Base-by-base conservation (phyloP, 768 basidiomycete species). In the Kwoniella europaea region DNA sequence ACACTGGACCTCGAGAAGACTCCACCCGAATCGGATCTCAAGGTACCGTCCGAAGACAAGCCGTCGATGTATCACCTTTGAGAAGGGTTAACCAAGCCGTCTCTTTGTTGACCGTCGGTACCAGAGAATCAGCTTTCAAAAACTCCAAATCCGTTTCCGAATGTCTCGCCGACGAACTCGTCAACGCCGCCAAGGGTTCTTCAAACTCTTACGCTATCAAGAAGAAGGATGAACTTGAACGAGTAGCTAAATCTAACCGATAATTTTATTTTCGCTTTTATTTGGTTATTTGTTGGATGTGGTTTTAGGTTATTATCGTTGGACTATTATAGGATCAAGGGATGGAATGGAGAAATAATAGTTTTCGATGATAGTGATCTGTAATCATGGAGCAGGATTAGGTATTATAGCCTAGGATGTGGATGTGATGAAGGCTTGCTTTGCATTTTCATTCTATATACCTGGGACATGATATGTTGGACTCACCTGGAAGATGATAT, bases 141-240 rank as follows among this genome's bases (percentile, higher is more conserved):
- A 99, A 99, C 87, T 93, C 98, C 81, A 99, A 99, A 86, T 97
- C 94, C 71, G 91, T 99, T 79, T 94, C 97, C 71, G 96, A 98
- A 87, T 98, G 96, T 86, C 89, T 98, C 64, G 96, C 97, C 71
- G 97, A 98, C 84, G 97, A 99, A 86, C 91, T 98, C 82, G 98
- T 98, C 89, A 99, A 99, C 85, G 97, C 97, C 65, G 97, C 96
- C 76, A 98, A 99, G 88, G 97, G 97, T 75, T 98, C 97, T 61
- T 98, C 95, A 82, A 99, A 99, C 91, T 98, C 96, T 66, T 99
- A 98, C 85, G 96, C 96, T 73, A 99, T 99, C 89, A 98, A 98
- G 93, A 95, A 95, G 92, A 97, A 95, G 88, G 95, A 98, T 86
- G 96, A 99, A 86, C 90, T 99, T 76, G 96, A 99, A 88, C 95